Conservation (phyloP, 257 asterid genomes). For the Nicotiana otophora region DNA sequence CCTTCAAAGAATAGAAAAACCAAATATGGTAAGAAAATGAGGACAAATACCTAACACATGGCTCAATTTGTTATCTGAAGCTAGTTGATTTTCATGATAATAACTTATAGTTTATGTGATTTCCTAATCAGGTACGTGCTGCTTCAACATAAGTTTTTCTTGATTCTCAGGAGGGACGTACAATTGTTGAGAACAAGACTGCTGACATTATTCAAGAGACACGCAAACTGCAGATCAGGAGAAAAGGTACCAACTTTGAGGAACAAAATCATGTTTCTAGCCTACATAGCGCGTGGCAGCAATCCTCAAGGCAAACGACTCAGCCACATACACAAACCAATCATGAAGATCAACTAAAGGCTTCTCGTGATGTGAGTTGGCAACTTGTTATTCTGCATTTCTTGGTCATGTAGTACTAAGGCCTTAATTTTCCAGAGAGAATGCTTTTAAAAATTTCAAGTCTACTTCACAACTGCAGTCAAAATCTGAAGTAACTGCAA, state of each 20-base stretch:
- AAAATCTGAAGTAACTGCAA: background rate
- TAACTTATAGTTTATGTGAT: background rate
- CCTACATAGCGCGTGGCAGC: constrained; percentile 16
- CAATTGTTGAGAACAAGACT: constrained; percentile 52
- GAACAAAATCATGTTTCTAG: constrained; percentile 25
- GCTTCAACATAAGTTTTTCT: constrained; percentile 2
- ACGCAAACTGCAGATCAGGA: constrained; percentile 51
- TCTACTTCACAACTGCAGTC: background rate
- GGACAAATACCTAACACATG: no score
- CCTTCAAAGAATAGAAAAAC: no score
- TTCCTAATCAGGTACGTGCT: background rate
- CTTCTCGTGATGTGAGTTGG: constrained; percentile 98
- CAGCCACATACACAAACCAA: constrained; percentile 35
- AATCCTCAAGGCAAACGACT: constrained; percentile 12
- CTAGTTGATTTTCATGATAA: background rate
- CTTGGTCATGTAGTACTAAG: background rate
- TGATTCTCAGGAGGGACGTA: constrained; percentile 59
- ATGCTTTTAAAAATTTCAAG: background rate
- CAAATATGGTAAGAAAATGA: no score
- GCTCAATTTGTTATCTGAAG: background rate
- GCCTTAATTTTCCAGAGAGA: background rate
- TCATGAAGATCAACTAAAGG: constrained; percentile 80
- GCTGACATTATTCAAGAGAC: constrained; percentile 59
- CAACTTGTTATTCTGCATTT: constrained; percentile 20
- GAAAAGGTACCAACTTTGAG: constrained; percentile 35